Conservation (phyloP, 2,329 filamentous ascomycete genomes). For the Aspergillus clavatus region DNA sequence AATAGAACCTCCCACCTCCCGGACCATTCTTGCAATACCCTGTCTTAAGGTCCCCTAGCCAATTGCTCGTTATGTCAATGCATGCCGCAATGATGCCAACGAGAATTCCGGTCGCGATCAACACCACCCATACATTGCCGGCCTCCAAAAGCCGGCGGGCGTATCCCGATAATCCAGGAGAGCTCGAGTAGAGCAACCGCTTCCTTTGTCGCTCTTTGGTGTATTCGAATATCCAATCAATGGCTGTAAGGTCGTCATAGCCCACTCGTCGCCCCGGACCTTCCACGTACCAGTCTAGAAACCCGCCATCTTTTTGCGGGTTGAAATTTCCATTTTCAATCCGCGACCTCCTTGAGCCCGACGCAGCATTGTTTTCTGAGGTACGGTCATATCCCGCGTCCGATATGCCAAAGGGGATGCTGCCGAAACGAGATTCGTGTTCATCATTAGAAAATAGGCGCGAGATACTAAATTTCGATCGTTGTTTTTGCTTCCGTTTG, state of each 20-base stretch:
- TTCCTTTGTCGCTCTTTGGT: slow-evolving; percentile 89
- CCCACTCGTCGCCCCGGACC: slow-evolving; percentile 84
- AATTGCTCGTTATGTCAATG: slow-evolving; percentile 87
- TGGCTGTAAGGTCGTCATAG: slow-evolving; percentile 94
- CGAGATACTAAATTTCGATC: slow-evolving; percentile 37
- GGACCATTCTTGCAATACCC: slow-evolving; percentile 75
- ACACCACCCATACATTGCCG: slow-evolving; percentile 85
- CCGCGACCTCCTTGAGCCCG: slow-evolving; percentile 18
- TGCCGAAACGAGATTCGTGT: slow-evolving; percentile 21
- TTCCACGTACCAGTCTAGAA: slow-evolving; percentile 79
- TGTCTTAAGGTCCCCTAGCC: slow-evolving; percentile 87
- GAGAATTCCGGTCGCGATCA: slow-evolving; percentile 78
- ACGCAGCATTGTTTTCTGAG: slow-evolving; percentile 24
- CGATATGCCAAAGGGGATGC: slow-evolving; percentile 19
- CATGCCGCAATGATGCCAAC: slow-evolving; percentile 79
- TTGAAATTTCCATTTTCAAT: slow-evolving; percentile 24
- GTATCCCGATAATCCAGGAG: slow-evolving; percentile 67
- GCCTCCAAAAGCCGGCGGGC: slow-evolving; percentile 70
- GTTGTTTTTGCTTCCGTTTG: slow-evolving; percentile 41
- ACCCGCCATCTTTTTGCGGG: slow-evolving; percentile 37
- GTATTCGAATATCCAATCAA: slow-evolving; percentile 99
- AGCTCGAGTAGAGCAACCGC: slow-evolving; percentile 66
- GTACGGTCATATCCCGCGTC: slow-evolving; percentile 22
- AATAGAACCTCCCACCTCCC: slow-evolving; percentile 81
- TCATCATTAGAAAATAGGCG: slow-evolving; percentile 33